Evolutionary conservation across 352 stramenopile species (phyloP), one percentile per base, ranked within the genome.

Genomic region (Globisporangium megalacanthum): DNA sequence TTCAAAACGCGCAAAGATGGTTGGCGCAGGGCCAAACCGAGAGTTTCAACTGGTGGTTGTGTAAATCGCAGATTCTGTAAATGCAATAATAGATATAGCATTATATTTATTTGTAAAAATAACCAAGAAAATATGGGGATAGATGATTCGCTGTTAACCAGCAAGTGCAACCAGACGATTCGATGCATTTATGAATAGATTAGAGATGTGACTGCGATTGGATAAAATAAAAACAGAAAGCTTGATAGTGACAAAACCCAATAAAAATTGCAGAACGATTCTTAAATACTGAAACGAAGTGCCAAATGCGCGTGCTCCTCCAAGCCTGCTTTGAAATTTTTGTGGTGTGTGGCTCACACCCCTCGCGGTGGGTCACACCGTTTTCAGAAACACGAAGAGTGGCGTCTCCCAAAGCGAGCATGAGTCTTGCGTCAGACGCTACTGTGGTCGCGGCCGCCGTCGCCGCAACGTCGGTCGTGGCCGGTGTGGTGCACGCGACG

Each of bases 21-120:
- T 73, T 77, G 69, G 64, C 60, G 35, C 35, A 39, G 35, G 35
- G 35, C 35, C 35, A 39, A 39, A 39, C 35, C 35, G 35, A 8
- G 35, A 29, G 7, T 39, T 39, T 39, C 35, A 39, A 39, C 35
- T 39, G 6, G 35, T 39, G 35, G 35, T 13, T 13, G 10, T 13
- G 35, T 13, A 39, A 8, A 39, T 39, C 35, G 10, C 25, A 29
- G 25, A 29, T 29, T 4, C 3, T 39, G 6, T 8, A 39, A 39
- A 39, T 13, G 10, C 35, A 13, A 39, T 39, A 5, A 39, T 39
- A 39, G 35, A 39, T 5, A 39, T 13, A 13, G 7, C 3, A 13
- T 13, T 39, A 37, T 8, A 9, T 37, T 37, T 37, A 39, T 39
- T 39, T 39, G 10, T 5, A 39, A 8, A 39, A 39, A 8, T 13